A percentile compares a stretch with the other conserved stretches of the same genome.
These are phyloP conservation scores for Suhomyces kunorum DNA, from an alignment of 1,139 yeast genomes.

Conservation along the genomic window DNA sequence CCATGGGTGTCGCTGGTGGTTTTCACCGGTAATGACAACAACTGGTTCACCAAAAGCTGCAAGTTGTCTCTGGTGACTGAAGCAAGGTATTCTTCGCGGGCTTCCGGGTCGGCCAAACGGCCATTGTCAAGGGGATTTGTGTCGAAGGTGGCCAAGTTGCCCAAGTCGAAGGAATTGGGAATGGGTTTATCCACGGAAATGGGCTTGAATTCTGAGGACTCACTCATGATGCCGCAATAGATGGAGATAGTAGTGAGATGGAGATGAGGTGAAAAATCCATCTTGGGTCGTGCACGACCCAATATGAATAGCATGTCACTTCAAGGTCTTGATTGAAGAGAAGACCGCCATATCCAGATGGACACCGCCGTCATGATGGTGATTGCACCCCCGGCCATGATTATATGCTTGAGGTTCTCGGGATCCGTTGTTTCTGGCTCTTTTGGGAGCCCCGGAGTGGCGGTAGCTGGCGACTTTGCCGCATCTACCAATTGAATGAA, in stretches of 20 bases:
- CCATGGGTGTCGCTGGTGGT: constrained; percentile 76
- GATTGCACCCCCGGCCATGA: constrained; percentile 67
- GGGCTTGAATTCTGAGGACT: constrained; percentile 48
- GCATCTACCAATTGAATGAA: constrained; percentile 88
- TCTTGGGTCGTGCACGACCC: constrained; percentile 6
- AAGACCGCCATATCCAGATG: constrained; percentile 61
- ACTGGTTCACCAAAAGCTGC: constrained; percentile 86
- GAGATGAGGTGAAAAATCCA: constrained; percentile 11
- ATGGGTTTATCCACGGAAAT: constrained; percentile 87
- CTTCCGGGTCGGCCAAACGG: constrained; percentile 49
- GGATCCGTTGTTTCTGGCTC: constrained; percentile 55
- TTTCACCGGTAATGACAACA: constrained; percentile 84
- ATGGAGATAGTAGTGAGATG: background rate
- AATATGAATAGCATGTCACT: background rate
- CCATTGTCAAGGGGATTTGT: constrained; percentile 74
- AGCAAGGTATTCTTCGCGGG: constrained; percentile 65
- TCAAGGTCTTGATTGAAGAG: constrained; percentile 25
- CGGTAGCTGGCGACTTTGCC: constrained; percentile 72
- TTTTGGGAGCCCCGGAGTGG: constrained; percentile 80
- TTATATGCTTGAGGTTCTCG: constrained; percentile 48
- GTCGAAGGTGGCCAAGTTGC: constrained; percentile 85
- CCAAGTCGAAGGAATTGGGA: constrained; percentile 83
- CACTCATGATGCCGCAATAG: constrained; percentile 5
- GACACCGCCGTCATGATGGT: constrained; percentile 62
- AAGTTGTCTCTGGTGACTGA: constrained; percentile 87